Evolutionary conservation across 2,329 filamentous ascomycete species (phyloP).

Genomic region (Penicillium hordei): DNA sequence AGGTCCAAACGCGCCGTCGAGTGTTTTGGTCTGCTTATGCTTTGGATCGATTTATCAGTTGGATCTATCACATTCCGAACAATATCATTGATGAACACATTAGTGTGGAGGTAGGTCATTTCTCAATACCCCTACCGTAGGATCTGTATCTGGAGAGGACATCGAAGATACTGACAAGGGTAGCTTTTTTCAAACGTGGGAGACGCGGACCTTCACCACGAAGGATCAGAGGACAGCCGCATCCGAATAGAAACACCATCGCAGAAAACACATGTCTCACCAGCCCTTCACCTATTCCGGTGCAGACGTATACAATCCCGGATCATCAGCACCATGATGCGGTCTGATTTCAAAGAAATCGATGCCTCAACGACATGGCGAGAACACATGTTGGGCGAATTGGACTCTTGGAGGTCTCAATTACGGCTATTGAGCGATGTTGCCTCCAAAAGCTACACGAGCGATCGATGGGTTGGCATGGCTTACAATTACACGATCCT

Average conservation of each 20-base stretch:
- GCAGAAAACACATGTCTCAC: constrained; percentile 18
- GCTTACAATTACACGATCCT: constrained; percentile 21
- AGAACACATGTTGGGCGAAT: constrained; percentile 16
- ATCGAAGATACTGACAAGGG: neutral
- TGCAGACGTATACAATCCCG: constrained; percentile 18
- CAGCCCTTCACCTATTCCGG: constrained; percentile 17
- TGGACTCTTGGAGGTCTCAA: constrained; percentile 17
- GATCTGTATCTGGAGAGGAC: too few species aligned
- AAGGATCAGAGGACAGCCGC: neutral
- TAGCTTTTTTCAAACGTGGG: constrained; percentile 19
- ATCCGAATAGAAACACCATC: constrained; percentile 3
- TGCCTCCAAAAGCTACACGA: constrained; percentile 15
- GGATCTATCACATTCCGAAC: constrained; percentile 20
- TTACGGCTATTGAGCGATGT: constrained; percentile 14
- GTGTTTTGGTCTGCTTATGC: constrained; percentile 22
- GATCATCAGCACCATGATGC: constrained; percentile 18
- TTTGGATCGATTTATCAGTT: constrained; percentile 18
- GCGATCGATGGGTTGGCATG: constrained; percentile 20
- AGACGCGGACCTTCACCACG: constrained; percentile 8
- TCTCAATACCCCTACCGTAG: too few species aligned
- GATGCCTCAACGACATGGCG: constrained; percentile 11
- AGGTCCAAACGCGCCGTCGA: constrained; percentile 18
- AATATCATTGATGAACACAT: constrained; percentile 18
- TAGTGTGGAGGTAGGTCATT: constrained; percentile 11
- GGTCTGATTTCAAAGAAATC: constrained; percentile 14